These are phyloP conservation scores for Acanthamoeba triangularis DNA, from an alignment of 208 protist genomes.

Conservation along the genomic window DNA sequence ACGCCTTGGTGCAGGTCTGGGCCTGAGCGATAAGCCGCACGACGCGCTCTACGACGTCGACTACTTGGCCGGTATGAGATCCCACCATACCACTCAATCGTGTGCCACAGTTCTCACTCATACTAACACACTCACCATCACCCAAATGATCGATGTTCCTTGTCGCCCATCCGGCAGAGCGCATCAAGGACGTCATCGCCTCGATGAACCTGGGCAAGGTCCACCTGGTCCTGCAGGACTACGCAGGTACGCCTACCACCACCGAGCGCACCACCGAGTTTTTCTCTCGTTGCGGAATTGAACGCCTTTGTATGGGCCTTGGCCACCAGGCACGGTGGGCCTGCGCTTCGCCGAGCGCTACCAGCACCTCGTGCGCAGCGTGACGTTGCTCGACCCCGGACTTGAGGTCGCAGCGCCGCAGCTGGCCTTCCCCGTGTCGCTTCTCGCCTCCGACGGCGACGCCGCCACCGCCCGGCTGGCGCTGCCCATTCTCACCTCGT, in stretches of 20 bases:
- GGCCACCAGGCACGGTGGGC: neutral
- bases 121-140: neutral
- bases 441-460: neutral
- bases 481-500: constrained; percentile 14
- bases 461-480: neutral
- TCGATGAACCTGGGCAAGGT: constrained; percentile 56
- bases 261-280: neutral
- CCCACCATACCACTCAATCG: neutral
- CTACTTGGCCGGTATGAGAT: constrained; percentile 3
- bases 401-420: constrained; percentile 12
- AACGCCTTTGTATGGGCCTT: no score
- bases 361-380: constrained; percentile 28
- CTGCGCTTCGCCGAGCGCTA: constrained; percentile 2
- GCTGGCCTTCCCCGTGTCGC: constrained; percentile 50
- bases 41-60: constrained; percentile 27
- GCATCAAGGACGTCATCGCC: constrained; percentile 54
- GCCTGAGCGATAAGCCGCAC: constrained; percentile 26
- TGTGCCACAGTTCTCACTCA: no score
- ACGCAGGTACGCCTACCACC: neutral
- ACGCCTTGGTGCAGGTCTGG: neutral
- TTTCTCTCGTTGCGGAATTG: no score
- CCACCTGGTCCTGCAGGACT: constrained; percentile 50
- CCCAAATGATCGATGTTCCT: neutral
- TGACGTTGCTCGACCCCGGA: constrained; percentile 22
- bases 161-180: neutral